Evolutionary conservation across 1,284 basidiomycete species (phyloP), one percentile per base, ranked within the genome.

Genomic region (Papiliotrema terrestris): DNA sequence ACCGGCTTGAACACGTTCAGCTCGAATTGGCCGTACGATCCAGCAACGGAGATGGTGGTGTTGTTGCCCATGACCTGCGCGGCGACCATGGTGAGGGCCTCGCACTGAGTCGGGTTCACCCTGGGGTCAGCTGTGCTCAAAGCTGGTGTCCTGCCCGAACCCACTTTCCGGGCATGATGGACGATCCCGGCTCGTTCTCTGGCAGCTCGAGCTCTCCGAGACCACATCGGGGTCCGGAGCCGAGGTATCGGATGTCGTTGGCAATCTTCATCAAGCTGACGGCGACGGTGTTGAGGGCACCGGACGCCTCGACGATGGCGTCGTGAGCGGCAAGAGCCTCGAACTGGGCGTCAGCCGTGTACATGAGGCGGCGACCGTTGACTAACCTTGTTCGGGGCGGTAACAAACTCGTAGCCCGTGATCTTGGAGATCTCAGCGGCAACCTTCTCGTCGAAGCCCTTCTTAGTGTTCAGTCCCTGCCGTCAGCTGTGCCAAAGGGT

Each of bases 1-100:
- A 98, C 92, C 44, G 96, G 96, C 80, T 99, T 99, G 84, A 98
- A 99, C 26, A 98, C 96, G 78, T 99, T 98, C 69, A 97, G 79
- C 89, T 99, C 96, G 72, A 99, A 98, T 74, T 98, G 95, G 49
- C 96, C 96, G 72, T 87, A 92, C 4, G 91, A 86, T 54, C 96
- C 92, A 42, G 93, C 95, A 60, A 99, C 81, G 66, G 87, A 90
- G 73, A 98, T 92, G 55, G 88, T 80, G 38, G 91, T 94, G 78
- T 98, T 90, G 80, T 98, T 99, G 49, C 96, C 96, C 78, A 98
- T 96, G 9, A 98, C 95, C 78, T 98, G 96, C 0, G 95, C 92
- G 46, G 93, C 91, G 43, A 98, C 92, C 96, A 98, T 98, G 23
- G 96, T 98, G 58, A 96, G 78, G 13, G 96, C 96, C 80, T 99